Percentiles rank a stretch among this genome's conserved stretches.
These are phyloP conservation scores for Suillus brevipes DNA, from an alignment of 768 basidiomycete genomes.

Conservation along the genomic window DNA sequence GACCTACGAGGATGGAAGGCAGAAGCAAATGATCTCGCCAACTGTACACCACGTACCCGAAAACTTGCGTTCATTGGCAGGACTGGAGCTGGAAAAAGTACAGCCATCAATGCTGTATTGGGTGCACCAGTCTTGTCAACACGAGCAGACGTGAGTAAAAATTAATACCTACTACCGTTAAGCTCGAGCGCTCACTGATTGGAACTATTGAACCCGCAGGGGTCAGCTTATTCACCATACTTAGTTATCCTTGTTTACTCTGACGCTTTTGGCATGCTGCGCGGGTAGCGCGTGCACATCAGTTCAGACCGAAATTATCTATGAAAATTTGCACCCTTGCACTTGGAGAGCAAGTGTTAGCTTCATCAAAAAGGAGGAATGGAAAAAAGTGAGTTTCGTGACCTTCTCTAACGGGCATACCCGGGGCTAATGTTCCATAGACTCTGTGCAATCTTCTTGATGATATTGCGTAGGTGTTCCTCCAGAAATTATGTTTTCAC, in stretches of 20 bases:
- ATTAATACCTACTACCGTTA: neutral
- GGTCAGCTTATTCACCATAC: neutral
- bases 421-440: neutral
- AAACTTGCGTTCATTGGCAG: neutral
- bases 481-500: neutral
- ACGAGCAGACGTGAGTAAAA: neutral
- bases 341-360: neutral
- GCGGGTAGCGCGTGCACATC: neutral
- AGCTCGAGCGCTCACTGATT: neutral
- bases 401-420: neutral
- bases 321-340: neutral
- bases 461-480: neutral
- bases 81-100: neutral
- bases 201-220: neutral
- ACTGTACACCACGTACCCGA: neutral
- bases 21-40: neutral
- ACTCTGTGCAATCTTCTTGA: neutral
- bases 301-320: neutral
- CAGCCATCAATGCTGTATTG: neutral
- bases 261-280: neutral
- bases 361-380: neutral
- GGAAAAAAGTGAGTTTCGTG: neutral
- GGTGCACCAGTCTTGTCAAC: neutral
- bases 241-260: neutral
- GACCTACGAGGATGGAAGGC: neutral